Base-by-base conservation (phyloP, 257 asterid genomes). In the Ocimum tenuiflorum region DNA sequence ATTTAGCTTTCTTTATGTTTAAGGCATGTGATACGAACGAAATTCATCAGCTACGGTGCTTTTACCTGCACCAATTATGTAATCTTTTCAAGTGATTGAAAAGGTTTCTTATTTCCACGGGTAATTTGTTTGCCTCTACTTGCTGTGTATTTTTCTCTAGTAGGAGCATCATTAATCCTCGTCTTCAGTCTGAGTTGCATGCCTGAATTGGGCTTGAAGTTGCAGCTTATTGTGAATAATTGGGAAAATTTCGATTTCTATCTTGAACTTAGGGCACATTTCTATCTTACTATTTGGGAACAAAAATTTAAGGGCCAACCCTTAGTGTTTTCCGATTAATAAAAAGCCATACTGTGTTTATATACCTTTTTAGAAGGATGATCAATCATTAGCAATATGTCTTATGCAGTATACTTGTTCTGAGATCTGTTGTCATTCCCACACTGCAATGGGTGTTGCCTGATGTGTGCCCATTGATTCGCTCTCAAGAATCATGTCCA, bases 381-480 rank as follows among this genome's bases (percentile, higher is more conserved):
- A 61, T 52, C 51, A 43, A 50, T 55, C 20, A 18, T 52, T n/a
- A 14, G 35, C 20, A 49, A 42, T 65, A 20, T 69, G 18, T 55
- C 41, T 50, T 41, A 46, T 62, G 95, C 97, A 94, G 99, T 82
- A 88, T 94, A 71, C 71, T 81, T 79, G 81, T 83, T 69, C 83
- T 94, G 70, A 79, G 86, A 70, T 85, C 91, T 3, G 83, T 83
- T 36, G 81, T 88, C 73, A 59, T 78, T 73, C 99, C 99, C 15
- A 71, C 80, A n/a, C 79, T 94, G 71, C 81, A 68, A 75, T 88
- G 88, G 96, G 75, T 94, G 78, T 75, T 94, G 77, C 99, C 97
- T 9, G 89, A 83, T 77, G 85, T 67, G 17, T 84, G 85, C 74
- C 75, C 76, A 8, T 71, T 47, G 38, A 74, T 57, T 60, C 54